Evolutionary conservation across 495 filamentous ascomycete species (phyloP), one percentile per base, ranked within the genome.

Genomic region (Clavariopsis aquatica): DNA sequence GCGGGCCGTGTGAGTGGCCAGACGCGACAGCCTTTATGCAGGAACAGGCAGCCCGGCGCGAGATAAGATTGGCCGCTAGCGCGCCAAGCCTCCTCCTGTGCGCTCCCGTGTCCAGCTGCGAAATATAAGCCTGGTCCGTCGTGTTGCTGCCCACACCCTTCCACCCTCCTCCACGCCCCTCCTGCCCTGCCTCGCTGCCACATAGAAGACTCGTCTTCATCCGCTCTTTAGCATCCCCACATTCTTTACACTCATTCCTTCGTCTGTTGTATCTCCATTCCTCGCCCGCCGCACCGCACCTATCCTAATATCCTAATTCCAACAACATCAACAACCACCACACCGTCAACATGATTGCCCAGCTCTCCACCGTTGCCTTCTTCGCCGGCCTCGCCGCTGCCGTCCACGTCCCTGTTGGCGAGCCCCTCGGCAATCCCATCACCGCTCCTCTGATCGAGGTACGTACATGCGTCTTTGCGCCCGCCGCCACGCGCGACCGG

Each of bases 361-460:
- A 83, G 75, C 76, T 81, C 64, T 64, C 73, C 49, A 64, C 78
- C 52, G 70, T 79, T 52, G 52, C 83, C 27, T 66, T 78, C 68
- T 55, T 80, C 64, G 77, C 82, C 23, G 76, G 78, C 70, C 72
- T 87, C 53, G 77, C 78, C 53, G 77, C 79, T 70, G 70, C 79
- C 46, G 78, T 79, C 75, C 54, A 61, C 56, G 56, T 41, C 66
- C 81, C 84, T 70, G 71, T 68, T 41, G 71, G 80, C 31, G 63
- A 54, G 27, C 84, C 83, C 49, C 23, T 31, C 6, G 87, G 85
- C 63, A 89, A 90, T 69, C 75, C 87, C 38, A 83, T 88, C 73
- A 24, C 41, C 43, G 68, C 65, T 5, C 87, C 87, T 31, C 74
- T 86, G 68, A 73, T 78, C 69, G 74, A 83, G 65, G 66, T 69